Conservation (phyloP, 352 stramenopile species). For the Globisporangium splendens region DNA sequence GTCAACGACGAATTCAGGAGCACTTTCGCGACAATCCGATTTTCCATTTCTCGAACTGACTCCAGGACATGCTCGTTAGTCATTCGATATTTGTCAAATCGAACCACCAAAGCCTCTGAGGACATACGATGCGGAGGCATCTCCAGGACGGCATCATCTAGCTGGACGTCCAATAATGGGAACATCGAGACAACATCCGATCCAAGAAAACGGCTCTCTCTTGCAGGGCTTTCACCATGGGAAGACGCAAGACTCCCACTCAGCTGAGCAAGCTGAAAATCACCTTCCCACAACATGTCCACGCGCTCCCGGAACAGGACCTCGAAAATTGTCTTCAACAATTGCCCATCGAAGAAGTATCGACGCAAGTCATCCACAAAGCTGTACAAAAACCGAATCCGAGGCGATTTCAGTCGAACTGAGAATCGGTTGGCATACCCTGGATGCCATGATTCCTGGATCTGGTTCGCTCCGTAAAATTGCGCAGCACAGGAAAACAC, state of each 20-base stretch:
- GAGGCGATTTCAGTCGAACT: constrained; percentile 68
- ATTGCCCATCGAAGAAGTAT: constrained; percentile 66
- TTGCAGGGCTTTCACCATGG: constrained; percentile 4
- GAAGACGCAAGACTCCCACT: constrained; percentile 13
- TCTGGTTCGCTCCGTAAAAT: constrained; percentile 69
- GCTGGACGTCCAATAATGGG: constrained; percentile 61
- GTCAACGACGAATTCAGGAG: constrained; percentile 80
- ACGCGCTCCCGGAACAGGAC: constrained; percentile 61
- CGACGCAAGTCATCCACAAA: constrained; percentile 77
- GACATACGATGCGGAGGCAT: constrained; percentile 82
- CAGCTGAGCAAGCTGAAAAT: constrained; percentile 56
- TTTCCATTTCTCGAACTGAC: constrained; percentile 62
- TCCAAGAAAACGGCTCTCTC: constrained; percentile 29
- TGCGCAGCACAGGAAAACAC: constrained; percentile 78
- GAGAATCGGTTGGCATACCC: constrained; percentile 75
- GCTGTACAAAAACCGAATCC: constrained; percentile 79
- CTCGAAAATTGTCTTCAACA: constrained; percentile 55
- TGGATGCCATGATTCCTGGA: constrained; percentile 80
- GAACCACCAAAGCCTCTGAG: constrained; percentile 65
- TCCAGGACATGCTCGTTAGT: constrained; percentile 65
- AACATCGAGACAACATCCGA: constrained; percentile 83
- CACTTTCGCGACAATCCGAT: constrained; percentile 79
- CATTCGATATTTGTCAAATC: constrained; percentile 59
- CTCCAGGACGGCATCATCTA: constrained; percentile 67
- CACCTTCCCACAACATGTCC: constrained; percentile 68